Conservation (phyloP, 2,329 filamentous ascomycete genomes). For the Alternaria viburni region DNA sequence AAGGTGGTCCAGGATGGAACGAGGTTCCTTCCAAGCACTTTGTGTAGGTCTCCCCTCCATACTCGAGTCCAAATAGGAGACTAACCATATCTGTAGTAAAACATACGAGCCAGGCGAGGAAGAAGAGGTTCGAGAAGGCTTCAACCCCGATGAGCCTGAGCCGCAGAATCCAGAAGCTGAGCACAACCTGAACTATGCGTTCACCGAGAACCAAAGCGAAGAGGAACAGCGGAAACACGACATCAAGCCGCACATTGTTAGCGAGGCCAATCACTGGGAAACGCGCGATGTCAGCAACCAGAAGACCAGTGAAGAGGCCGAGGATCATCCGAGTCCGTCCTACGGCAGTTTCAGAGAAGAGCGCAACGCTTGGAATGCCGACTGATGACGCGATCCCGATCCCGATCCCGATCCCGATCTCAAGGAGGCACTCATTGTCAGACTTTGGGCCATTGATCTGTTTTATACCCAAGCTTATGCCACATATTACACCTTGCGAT, state of each 20-base stretch:
- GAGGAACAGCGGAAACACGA: conserved; percentile 44
- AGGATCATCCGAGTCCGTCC: conserved; percentile 38
- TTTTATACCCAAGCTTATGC: conserved; percentile 17
- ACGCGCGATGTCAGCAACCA: conserved; percentile 36
- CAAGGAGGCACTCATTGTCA: not conserved
- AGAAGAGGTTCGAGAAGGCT: conserved; percentile 62
- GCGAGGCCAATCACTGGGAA: conserved; percentile 55
- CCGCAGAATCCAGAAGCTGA: conserved; percentile 50
- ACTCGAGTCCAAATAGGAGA: not conserved
- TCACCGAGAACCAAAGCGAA: conserved; percentile 46
- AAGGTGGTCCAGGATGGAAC: conserved; percentile 67
- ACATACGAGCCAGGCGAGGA: conserved; percentile 56
- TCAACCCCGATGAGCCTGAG: conserved; percentile 57
- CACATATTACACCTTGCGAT: conserved; percentile 5
- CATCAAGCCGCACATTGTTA: conserved; percentile 46
- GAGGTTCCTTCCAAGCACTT: conserved; percentile 61
- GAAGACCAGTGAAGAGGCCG: conserved; percentile 20
- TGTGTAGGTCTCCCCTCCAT: conserved; percentile 52
- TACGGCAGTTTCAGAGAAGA: conserved; percentile 54
- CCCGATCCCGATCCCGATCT: not conserved
- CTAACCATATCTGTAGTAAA: conserved; percentile 43
- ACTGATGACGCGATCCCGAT: conserved; percentile 11
- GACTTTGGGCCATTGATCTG: conserved; percentile 3
- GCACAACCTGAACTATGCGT: conserved; percentile 55
- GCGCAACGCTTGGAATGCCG: conserved; percentile 48